phyloP scores from a whole-genome alignment of 1,139 yeast genomes.

The Yamadazyma siamensis region DNA sequence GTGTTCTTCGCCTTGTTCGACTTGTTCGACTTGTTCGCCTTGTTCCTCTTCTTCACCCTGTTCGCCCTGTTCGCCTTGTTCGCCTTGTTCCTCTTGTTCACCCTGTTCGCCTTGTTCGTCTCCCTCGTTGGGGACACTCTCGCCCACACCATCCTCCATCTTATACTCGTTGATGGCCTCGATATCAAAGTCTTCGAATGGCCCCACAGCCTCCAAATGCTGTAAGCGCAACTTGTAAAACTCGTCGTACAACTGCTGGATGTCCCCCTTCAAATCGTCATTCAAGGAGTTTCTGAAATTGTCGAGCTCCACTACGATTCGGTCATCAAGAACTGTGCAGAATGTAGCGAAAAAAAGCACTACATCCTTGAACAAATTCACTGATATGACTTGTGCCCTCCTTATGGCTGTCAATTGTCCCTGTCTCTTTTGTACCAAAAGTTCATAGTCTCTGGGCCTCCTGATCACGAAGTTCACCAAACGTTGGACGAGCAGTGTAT shows the following conservation, averaged over 20 bases:
- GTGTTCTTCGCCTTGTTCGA: conserved; percentile 1
- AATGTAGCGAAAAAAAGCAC: conserved; percentile 19
- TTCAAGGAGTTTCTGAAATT: conserved; percentile 19
- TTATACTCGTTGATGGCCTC: conserved; percentile 1
- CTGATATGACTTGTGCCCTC: conserved; percentile 11
- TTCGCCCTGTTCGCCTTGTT: conserved; percentile 1
- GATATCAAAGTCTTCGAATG: conserved; percentile 1
- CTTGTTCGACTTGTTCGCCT: not conserved
- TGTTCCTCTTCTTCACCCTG: conserved; percentile 1
- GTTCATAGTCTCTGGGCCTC: conserved; percentile 25
- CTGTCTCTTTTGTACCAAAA: conserved; percentile 14
- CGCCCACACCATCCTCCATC: not conserved
- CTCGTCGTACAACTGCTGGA: conserved; percentile 7
- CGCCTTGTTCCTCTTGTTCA: conserved; percentile 1
- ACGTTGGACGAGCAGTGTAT: too few species aligned
- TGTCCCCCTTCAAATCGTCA: conserved; percentile 14
- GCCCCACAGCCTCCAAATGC: conserved; percentile 3
- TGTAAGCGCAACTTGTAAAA: conserved; percentile 1
- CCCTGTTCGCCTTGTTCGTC: conserved; percentile 1
- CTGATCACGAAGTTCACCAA: conserved; percentile 17
- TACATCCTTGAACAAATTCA: conserved; percentile 19
- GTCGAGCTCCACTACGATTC: conserved; percentile 14
- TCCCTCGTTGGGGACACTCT: not conserved
- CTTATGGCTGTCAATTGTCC: conserved; percentile 9
- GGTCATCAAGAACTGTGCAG: conserved; percentile 18